phyloP scores from a whole-genome alignment of 192 early-diverging fungal genomes.

The Backusella liffmaniae region DNA sequence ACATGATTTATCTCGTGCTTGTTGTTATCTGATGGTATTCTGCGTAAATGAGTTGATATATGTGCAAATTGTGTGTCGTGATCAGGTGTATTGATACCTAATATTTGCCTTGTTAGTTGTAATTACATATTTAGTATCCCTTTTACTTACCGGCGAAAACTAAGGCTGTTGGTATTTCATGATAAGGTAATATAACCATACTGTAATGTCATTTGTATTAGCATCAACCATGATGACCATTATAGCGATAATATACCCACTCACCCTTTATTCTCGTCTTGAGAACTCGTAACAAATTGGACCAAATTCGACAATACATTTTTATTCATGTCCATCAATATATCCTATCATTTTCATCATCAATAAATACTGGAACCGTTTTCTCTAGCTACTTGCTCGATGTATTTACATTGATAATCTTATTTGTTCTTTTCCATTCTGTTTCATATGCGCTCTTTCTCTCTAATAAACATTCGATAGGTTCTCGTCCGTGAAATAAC shows the following conservation, averaged over 20 bases:
- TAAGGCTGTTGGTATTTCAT: constrained; percentile 71
- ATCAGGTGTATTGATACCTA: constrained; percentile 68
- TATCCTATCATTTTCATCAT: constrained; percentile 3
- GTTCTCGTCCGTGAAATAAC: constrained; percentile 58
- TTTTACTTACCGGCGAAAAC: constrained; percentile 59
- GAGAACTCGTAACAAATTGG: constrained; percentile 58
- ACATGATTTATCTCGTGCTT: constrained; percentile 43
- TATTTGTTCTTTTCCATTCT: constrained; percentile 54
- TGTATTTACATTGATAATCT: constrained; percentile 41
- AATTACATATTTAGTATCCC: neutral
- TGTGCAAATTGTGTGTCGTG: constrained; percentile 69
- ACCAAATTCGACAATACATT: constrained; percentile 53
- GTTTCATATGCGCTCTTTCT: constrained; percentile 48
- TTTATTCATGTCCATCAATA: constrained; percentile 60
- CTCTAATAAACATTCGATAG: constrained; percentile 45
- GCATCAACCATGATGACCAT: neutral
- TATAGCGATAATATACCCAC: neutral
- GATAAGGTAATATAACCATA: constrained; percentile 51
- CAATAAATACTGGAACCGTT: neutral
- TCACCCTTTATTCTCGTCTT: constrained; percentile 35
- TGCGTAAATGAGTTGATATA: constrained; percentile 48
- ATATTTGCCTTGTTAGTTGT: constrained; percentile 7
- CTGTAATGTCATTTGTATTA: constrained; percentile 2
- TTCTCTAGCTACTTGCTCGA: neutral
- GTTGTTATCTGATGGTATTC: neutral